Conservation (phyloP, 345 rosid species). For the Pugionium dolabratum region DNA sequence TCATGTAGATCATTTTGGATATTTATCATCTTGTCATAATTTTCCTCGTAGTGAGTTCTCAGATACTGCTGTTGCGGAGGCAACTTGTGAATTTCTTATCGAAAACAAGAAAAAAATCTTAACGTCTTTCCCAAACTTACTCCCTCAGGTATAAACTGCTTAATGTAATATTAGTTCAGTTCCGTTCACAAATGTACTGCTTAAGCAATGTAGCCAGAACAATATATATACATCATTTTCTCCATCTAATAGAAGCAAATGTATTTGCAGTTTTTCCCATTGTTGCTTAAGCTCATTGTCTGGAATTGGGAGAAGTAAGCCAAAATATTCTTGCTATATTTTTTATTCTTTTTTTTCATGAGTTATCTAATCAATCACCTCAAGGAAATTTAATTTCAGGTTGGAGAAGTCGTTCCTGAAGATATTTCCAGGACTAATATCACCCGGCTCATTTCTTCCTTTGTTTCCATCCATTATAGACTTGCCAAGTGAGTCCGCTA, state of each 20-base stretch:
- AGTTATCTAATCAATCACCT: neutral
- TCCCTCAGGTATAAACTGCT: constrained; percentile 64
- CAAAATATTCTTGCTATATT: neutral
- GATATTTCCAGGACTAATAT: constrained; percentile 74
- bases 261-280: constrained; percentile 79
- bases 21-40: constrained; percentile 42
- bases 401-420: constrained; percentile 71
- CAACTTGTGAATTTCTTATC: constrained; percentile 79
- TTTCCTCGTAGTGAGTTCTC: constrained; percentile 83
- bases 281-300: constrained; percentile 88
- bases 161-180: neutral
- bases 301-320: constrained; percentile 96
- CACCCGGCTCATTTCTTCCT: constrained; percentile 93
- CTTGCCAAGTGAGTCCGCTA: constrained; percentile 71
- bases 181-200: constrained; percentile 4
- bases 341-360: neutral
- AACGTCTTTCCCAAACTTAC: constrained; percentile 64
- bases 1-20: constrained; percentile 8
- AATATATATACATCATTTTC: neutral
- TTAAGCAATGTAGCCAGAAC: constrained; percentile 9
- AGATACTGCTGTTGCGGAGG: constrained; percentile 84
- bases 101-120: constrained; percentile 67
- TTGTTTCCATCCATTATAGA: constrained; percentile 83
- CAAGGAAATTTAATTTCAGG: constrained; percentile 45
- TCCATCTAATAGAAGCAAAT: constrained; percentile 22